Evolutionary conservation across 768 basidiomycete species (phyloP), one percentile per base, ranked within the genome.

Genomic region (Agrocybe praecox): DNA sequence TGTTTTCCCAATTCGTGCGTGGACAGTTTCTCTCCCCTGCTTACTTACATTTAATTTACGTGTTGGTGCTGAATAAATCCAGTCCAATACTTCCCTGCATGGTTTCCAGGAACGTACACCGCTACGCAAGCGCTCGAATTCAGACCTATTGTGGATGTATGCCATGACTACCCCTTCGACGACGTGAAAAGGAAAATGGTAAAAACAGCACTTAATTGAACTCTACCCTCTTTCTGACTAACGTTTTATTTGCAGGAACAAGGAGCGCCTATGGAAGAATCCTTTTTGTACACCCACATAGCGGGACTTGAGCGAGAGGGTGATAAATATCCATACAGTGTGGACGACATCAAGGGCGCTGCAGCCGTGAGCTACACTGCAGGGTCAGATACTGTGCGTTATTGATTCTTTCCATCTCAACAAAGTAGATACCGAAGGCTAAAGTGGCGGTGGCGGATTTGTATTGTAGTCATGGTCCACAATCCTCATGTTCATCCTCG

Each of bases 31-130:
- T 23, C 21, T 56, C n/a, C 14, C 46, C 36, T 55, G 23, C 42
- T 34, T 43, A 22, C 47, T 49, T 34, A 14, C 24, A 18, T 15
- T 24, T 11, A 11, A 29, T 44, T n/a, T 14, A 50, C 26, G n/a
- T 12, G 8, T 6, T 19, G 53, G 4, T 17, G 52, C 19, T 23
- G 48, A 54, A 11, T n/a, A n/a, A n/a, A n/a, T n/a, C n/a, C 50
- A 87, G 85, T 87, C 62, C 72, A 74, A 46, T 68, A 84, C 58
- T 64, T 86, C 33, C 85, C 85, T 18, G 69, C 73, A 15, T 87
- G 85, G 85, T 74, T 85, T 58, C 85, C 85, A 18, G 84, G 84
- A 24, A 83, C 84, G 21, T 72, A 67, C 15, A 86, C 85, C 72
- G 79, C 82, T 62, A 66, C 62, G 56, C 78, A 70, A 61, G 86